Base-by-base conservation (phyloP, 2,329 filamentous ascomycete genomes). In the Colletotrichum falcatum region DNA sequence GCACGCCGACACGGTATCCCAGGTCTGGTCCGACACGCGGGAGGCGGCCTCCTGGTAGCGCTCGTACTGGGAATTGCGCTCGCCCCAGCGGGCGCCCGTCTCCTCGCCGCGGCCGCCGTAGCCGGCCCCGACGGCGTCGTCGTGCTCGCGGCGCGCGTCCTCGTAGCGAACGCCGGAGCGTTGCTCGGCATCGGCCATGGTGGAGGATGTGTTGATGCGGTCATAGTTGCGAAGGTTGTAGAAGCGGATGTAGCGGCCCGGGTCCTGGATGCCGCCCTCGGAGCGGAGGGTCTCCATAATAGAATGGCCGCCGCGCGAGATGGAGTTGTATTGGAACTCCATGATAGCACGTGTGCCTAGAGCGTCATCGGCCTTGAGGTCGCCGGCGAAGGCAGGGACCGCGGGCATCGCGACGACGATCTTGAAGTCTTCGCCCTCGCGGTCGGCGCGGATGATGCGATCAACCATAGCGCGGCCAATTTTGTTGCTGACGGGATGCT, bases 191-290 rank as follows among this genome's bases (percentile, higher is more conserved):
- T 85, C 82, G 23, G 82, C 79, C 88, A 94, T 90, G 8, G 88
- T 85, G 1, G 81, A 81, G 20, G 90, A 90, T 26, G 85, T 88
- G 80, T 95, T 95, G 84, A 97, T 92, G 54, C 94, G 90, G 78
- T 96, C 94, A 78, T 94, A 96, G 80, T 90, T 95, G 67, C 94
- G 87, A 39, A 97, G 85, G 78, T 97, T 96, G 83, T 94, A 96
- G 82, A 96, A 96, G 60, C 90, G 86, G 74, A 97, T 93, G 81
- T 95, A 96, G 53, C 90, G 83, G 76, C 86, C 83, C 1, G 92
- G 91, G 76, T 95, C 84, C 1, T 82, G 86, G 60, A 94, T 86
- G 11, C 93, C 93, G 4, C 92, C 92, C 39, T 87, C 86, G 65
- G 87, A 84, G 23, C 85, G 83, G 62, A 95, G 86, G 55, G 85